These are phyloP conservation scores for Arachis stenosperma DNA, from an alignment of 306 rosid species.

Conservation along the genomic window DNA sequence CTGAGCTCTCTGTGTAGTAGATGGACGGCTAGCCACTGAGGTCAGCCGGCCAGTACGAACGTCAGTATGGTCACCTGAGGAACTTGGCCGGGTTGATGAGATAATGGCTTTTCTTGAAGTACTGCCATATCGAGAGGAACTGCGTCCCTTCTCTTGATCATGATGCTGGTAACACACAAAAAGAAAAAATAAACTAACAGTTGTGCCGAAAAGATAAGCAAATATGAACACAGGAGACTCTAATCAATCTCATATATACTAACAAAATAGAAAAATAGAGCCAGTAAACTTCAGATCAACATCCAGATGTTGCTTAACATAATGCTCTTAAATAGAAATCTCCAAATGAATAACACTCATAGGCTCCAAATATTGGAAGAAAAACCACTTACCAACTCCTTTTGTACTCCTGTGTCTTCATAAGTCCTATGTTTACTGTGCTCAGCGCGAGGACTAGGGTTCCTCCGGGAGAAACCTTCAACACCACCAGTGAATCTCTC, in stretches of 20 bases:
- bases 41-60: constrained; percentile 67
- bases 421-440: constrained; percentile 64
- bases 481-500: constrained; percentile 91
- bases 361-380: neutral
- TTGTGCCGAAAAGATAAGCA: neutral
- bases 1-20: constrained; percentile 59
- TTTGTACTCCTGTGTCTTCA: constrained; percentile 65
- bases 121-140: constrained; percentile 86
- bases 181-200: constrained; percentile 29
- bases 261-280: neutral
- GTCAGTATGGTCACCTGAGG: constrained; percentile 78
- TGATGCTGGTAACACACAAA: constrained; percentile 55
- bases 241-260: neutral
- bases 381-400: constrained; percentile 66
- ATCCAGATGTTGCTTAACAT: neutral
- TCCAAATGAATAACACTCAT: constrained; percentile 2
- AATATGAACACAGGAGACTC: neutral
- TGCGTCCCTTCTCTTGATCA: constrained; percentile 73
- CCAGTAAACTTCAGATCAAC: neutral
- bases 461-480: constrained; percentile 88
- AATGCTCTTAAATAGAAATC: neutral
- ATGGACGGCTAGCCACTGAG: constrained; percentile 62
- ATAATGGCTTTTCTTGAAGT: constrained; percentile 72
- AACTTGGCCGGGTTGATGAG: constrained; percentile 69
- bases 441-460: constrained; percentile 75